Conservation (phyloP, 345 rosid genomes). For the Linum lewisii region DNA sequence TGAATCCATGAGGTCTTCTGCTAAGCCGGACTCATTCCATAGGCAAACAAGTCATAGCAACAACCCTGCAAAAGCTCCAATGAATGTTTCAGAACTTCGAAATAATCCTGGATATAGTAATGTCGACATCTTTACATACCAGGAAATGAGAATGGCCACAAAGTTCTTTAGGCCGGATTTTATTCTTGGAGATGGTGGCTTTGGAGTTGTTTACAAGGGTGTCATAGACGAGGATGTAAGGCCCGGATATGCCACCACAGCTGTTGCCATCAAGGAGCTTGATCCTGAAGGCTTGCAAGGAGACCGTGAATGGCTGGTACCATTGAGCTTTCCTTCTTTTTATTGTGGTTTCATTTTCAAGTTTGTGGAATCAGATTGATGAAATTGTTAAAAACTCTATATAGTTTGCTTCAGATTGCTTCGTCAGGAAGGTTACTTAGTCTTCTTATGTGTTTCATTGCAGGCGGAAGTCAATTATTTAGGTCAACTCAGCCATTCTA, state of each 20-base stretch:
- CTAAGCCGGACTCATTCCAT: slow-evolving; percentile 14
- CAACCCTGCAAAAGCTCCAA: slow-evolving; percentile 24
- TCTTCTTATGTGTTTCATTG: slow-evolving; percentile 17
- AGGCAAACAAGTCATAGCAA: slow-evolving; percentile 12
- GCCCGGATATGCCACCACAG: slow-evolving; percentile 42
- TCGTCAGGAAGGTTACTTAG: background rate
- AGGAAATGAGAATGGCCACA: slow-evolving; percentile 80
- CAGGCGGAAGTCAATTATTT: slow-evolving; percentile 94
- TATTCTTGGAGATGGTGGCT: slow-evolving; percentile 93
- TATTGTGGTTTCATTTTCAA: too few species aligned
- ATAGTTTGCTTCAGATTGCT: background rate
- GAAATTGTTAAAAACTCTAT: too few species aligned
- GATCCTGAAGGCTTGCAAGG: slow-evolving; percentile 91
- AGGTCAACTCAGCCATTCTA: slow-evolving; percentile 83
- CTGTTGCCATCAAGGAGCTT: slow-evolving; percentile 88
- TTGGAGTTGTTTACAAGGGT: slow-evolving; percentile 88
- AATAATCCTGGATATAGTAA: slow-evolving; percentile 50
- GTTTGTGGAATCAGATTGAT: too few species aligned
- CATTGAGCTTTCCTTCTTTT: background rate
- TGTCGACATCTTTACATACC: slow-evolving; percentile 73
- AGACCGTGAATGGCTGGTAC: slow-evolving; percentile 98
- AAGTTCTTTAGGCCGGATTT: slow-evolving; percentile 72
- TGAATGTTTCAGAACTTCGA: slow-evolving; percentile 71
- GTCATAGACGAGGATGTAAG: slow-evolving; percentile 59
- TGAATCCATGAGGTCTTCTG: slow-evolving; percentile 12